A percentile compares a stretch with the other conserved stretches of the same genome.
These are phyloP conservation scores for Zygoascus ofunaensis DNA, from an alignment of 805 yeast genomes.

Conservation along the genomic window DNA sequence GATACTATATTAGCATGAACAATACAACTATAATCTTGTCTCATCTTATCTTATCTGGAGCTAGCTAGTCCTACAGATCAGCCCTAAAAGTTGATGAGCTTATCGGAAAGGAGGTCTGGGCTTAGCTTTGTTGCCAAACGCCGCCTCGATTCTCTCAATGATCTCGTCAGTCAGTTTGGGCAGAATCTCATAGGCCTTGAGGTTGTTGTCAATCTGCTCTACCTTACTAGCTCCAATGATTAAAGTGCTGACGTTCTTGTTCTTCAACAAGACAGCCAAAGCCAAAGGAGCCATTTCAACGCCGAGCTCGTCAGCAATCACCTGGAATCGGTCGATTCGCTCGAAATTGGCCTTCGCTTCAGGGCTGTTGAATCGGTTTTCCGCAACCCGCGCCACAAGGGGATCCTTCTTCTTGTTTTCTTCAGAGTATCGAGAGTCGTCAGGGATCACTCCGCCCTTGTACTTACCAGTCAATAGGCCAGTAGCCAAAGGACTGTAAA, in stretches of 20 bases:
- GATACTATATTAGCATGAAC: no score
- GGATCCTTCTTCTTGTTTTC: constrained; percentile 13
- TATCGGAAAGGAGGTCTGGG: neutral
- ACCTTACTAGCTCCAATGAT: constrained; percentile 26
- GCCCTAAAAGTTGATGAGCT: neutral
- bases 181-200: constrained; percentile 25
- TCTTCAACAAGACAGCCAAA: constrained; percentile 25
- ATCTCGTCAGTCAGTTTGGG: constrained; percentile 22
- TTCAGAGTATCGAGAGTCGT: constrained; percentile 10
- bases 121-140: constrained; percentile 24
- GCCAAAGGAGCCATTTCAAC: constrained; percentile 25
- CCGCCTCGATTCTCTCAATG: constrained; percentile 22
- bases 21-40: no score
- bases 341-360: constrained; percentile 20
- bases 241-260: constrained; percentile 26
- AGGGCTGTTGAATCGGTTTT: constrained; percentile 17
- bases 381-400: constrained; percentile 4
- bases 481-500: constrained; percentile 24
- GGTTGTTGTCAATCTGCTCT: constrained; percentile 23
- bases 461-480: constrained; percentile 26
- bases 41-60: no score
- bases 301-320: constrained; percentile 22
- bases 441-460: constrained; percentile 4
- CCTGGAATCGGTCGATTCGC: constrained; percentile 19
- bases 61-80: no score